Percentiles rank a stretch among this genome's conserved stretches.
phyloP scores from a whole-genome alignment of 108 stramenopile genomes.

The Craspedostauros australis region DNA sequence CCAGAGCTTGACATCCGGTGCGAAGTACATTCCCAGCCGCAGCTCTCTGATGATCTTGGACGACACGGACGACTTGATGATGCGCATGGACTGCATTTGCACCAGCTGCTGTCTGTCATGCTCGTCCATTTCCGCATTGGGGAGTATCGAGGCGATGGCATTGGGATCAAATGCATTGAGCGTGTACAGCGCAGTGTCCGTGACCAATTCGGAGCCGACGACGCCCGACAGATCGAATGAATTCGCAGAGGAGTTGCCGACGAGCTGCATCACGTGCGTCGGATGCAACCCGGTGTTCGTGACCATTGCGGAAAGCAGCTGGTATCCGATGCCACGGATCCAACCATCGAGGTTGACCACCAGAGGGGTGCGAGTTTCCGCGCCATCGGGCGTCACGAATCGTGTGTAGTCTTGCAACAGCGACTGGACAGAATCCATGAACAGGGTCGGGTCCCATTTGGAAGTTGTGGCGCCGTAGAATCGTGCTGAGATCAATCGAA shows the following conservation, averaged over 20 bases:
- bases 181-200: too few relatives aligned
- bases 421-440: constrained; percentile 41
- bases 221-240: constrained; percentile 47
- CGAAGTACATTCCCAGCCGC: constrained; percentile 68
- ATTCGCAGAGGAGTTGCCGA: constrained; percentile 54
- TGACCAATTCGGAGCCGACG: constrained; percentile 1
- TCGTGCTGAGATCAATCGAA: constrained; percentile 29
- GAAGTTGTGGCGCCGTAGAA: constrained; percentile 75
- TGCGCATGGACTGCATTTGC: too few relatives aligned
- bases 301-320: constrained; percentile 72
- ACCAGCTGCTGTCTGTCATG: too few relatives aligned
- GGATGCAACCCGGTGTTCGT: constrained; percentile 30
- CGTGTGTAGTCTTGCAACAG: constrained; percentile 41
- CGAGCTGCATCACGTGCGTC: constrained; percentile 77
- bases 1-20: constrained; percentile 32
- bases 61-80: constrained; percentile 20
- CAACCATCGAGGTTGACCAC: constrained; percentile 92
- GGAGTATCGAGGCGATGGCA: neutral
- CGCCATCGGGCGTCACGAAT: neutral
- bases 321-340: constrained; percentile 84
- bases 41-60: constrained; percentile 48
- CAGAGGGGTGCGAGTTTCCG: constrained; percentile 43
- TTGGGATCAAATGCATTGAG: too few relatives aligned
- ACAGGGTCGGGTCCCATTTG: constrained; percentile 68
- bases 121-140: neutral